Conservation (phyloP, 2,329 filamentous ascomycete genomes). For the Ceratocystis papillata region DNA sequence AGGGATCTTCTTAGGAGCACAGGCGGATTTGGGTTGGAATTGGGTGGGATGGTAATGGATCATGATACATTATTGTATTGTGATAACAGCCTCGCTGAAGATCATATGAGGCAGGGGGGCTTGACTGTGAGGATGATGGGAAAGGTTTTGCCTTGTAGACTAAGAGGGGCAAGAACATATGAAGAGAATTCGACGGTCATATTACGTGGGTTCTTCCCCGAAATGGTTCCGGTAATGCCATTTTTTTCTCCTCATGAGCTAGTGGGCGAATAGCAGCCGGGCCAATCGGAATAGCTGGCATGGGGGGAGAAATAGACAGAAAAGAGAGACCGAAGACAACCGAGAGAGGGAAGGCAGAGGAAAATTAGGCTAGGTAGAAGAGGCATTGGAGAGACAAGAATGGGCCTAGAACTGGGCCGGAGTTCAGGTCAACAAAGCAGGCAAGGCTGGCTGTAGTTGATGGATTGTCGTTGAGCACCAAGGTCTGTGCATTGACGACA, state of each 20-base stretch:
- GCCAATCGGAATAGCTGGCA: constrained; percentile 3
- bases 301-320: neutral
- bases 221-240: neutral
- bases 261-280: neutral
- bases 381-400: neutral
- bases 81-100: too few species aligned
- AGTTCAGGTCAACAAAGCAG: neutral
- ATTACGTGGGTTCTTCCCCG: neutral
- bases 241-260: neutral
- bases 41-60: too few species aligned
- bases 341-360: neutral
- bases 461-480: neutral
- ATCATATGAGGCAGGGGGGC: too few species aligned
- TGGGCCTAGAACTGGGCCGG: neutral
- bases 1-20: neutral
- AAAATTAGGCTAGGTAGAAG: neutral
- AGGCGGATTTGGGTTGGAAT: neutral
- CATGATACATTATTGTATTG: too few species aligned
- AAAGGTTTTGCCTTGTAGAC: too few species aligned
- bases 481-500: neutral
- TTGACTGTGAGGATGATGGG: too few species aligned
- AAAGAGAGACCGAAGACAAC: constrained; percentile 2
- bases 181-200: too few species aligned
- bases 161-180: too few species aligned
- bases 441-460: neutral